These are phyloP conservation scores for Ambrosia hybrid DNA, from an alignment of 140 eudicot genomes.

Conservation along the genomic window DNA sequence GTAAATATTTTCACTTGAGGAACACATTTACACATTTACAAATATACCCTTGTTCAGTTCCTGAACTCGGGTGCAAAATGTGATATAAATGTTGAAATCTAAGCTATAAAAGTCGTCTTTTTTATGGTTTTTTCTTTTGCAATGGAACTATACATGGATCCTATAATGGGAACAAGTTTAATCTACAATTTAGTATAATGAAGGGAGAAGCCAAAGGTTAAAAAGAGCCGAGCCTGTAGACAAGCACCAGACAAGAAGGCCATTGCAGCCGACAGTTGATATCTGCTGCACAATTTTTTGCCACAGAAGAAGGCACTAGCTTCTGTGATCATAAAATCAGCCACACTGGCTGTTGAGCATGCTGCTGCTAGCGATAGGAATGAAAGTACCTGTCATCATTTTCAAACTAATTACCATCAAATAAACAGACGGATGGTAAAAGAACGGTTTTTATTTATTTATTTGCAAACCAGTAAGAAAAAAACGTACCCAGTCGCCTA, in stretches of 20 bases:
- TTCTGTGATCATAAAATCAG: conserved; percentile 59
- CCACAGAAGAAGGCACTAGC: conserved; percentile 51
- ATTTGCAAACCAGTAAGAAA: background rate
- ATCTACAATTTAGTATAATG: conserved; percentile 37
- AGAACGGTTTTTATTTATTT: background rate
- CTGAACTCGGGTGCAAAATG: conserved; percentile 24
- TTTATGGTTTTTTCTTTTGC: conserved; percentile 1
- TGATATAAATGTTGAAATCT: conserved; percentile 9
- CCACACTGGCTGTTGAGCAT: conserved; percentile 84
- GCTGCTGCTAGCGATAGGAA: conserved; percentile 91
- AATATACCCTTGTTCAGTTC: conserved; percentile 23
- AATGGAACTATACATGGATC: conserved; percentile 24
- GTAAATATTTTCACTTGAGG: background rate
- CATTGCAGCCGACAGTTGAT: conserved; percentile 87
- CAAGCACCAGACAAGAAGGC: conserved; percentile 92
- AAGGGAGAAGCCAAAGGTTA: conserved; percentile 86
- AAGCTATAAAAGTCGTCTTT: conserved; percentile 12
- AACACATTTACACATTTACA: conserved; percentile 13
- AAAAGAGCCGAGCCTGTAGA: conserved; percentile 78
- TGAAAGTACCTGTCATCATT: conserved; percentile 61
- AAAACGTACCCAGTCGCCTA: conserved; percentile 82
- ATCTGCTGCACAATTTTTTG: conserved; percentile 65
- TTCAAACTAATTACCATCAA: conserved; percentile 2
- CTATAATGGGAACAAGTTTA: background rate
- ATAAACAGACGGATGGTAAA: background rate